phyloP scores from a whole-genome alignment of 257 asterid genomes.

The Vinca minor region DNA sequence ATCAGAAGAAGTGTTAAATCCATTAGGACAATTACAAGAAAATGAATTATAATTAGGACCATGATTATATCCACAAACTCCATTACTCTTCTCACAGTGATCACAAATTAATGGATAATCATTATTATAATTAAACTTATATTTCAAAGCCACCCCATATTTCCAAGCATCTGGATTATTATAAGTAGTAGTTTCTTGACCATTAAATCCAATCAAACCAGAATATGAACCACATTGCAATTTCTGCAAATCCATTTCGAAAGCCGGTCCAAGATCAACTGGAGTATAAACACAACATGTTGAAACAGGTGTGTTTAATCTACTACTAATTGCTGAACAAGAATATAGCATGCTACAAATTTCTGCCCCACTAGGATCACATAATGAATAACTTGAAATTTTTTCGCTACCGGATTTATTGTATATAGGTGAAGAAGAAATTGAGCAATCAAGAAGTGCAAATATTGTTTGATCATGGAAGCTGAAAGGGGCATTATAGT shows the following conservation, averaged over 20 bases:
- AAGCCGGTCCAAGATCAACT: slow-evolving; percentile 79
- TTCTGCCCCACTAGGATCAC: slow-evolving; percentile 50
- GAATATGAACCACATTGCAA: slow-evolving; percentile 59
- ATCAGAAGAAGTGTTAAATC: slow-evolving; percentile 53
- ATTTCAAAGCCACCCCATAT: slow-evolving; percentile 62
- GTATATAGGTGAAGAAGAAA: slow-evolving; percentile 33
- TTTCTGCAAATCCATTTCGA: slow-evolving; percentile 61
- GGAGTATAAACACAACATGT: slow-evolving; percentile 76
- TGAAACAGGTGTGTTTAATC: slow-evolving; percentile 43
- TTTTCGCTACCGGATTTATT: slow-evolving; percentile 27
- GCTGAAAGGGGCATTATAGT: slow-evolving; percentile 63
- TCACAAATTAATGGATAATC: slow-evolving; percentile 63
- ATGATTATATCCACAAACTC: slow-evolving; percentile 55
- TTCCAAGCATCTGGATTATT: slow-evolving; percentile 61
- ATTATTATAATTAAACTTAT: slow-evolving; percentile 62
- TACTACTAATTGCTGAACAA: slow-evolving; percentile 56
- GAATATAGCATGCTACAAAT: slow-evolving; percentile 51
- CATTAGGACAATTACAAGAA: slow-evolving; percentile 58
- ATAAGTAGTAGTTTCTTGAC: slow-evolving; percentile 36
- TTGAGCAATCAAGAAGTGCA: slow-evolving; percentile 57
- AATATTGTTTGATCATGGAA: slow-evolving; percentile 56
- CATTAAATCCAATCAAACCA: slow-evolving; percentile 49
- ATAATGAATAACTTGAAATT: slow-evolving; percentile 32
- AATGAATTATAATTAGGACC: slow-evolving; percentile 33
- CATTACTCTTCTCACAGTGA: slow-evolving; percentile 66